phyloP scores from a whole-genome alignment of 2,329 filamentous ascomycete genomes.

The Lachnellula cervina region DNA sequence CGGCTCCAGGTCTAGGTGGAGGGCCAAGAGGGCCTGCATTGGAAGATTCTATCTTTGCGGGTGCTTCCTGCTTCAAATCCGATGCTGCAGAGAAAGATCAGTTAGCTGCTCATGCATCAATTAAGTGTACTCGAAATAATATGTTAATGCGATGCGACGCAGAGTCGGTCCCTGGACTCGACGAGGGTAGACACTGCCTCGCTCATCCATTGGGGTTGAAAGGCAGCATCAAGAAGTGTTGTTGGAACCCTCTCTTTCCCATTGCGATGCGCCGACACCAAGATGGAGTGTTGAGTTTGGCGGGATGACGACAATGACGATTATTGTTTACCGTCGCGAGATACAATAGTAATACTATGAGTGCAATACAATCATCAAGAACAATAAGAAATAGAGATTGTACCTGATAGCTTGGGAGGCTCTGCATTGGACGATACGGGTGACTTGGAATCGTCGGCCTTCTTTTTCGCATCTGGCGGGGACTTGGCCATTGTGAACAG shows the following conservation, averaged over 20 bases:
- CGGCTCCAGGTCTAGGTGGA: conserved; percentile 55
- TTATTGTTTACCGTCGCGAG: not conserved
- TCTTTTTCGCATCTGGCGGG: not conserved
- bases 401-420: not conserved
- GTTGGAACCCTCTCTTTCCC: not conserved
- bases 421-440: not conserved
- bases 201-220: not conserved
- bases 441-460: not conserved
- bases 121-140: not conserved
- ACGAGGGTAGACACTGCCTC: not conserved
- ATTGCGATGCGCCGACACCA: not conserved
- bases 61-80: conserved; percentile 39
- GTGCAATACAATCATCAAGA: no score
- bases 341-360: not conserved
- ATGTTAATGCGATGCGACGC: not conserved
- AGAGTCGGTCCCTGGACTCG: not conserved
- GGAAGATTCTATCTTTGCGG: conserved; percentile 45
- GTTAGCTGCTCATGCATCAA: not conserved
- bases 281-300: not conserved
- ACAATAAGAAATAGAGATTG: not conserved
- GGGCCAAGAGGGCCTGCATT: conserved; percentile 65
- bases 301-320: not conserved
- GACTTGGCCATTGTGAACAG: not conserved
- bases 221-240: not conserved
- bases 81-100: conserved; percentile 28